Base-by-base conservation (phyloP, 2,329 filamentous ascomycete genomes). In the Claviceps sorghi region DNA sequence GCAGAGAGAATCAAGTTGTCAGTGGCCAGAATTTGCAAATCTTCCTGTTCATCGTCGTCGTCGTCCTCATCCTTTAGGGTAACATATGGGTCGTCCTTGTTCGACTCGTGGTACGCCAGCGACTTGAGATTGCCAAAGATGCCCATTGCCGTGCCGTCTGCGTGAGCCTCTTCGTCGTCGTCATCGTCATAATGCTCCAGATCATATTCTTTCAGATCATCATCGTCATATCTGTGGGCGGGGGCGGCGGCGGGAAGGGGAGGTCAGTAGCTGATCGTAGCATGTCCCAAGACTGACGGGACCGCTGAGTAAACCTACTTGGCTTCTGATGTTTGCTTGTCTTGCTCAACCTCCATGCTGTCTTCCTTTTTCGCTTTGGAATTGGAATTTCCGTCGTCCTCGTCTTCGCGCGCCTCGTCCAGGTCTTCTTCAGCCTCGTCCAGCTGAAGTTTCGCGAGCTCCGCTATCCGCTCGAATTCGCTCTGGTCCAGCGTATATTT, bases 91-190 rank as follows among this genome's bases (percentile, higher is more conserved):
- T 98, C 93, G 51, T 95, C 88, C 63, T 91, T 86, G 69, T 95
- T 93, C 56, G 88, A 88, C 59, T 90, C 83, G 72, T 98, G 90
- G 70, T 96, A 98, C 15, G 89, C 86, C 29, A 98, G 75, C 32
- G 88, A 90, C 69, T 93, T 94, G 65, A 95, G 80, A 65, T 96
- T 96, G 63, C 90, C 89, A 65, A 98, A 97, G 79, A 96, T 95
- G 61, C 83, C 84, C 77, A 93, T 84, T 51, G 83, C 79, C 62
- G 88, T 83, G 49, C 79, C 81, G 19, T 70, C 69, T 22, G 73
- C 74, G 21, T 73, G 54, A 34, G 60, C 58, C 30, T 65, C 63
- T 19, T 47, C 67, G 17, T 87, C 79, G 32, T 82, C 82, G 47
- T 93, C 86, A 59, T 93, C 86, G 61, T 98, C 93, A 67, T 98